Evolutionary conservation across 2,329 filamentous ascomycete genomes (phyloP).

Genomic region (Uncinocarpus reesii): DNA sequence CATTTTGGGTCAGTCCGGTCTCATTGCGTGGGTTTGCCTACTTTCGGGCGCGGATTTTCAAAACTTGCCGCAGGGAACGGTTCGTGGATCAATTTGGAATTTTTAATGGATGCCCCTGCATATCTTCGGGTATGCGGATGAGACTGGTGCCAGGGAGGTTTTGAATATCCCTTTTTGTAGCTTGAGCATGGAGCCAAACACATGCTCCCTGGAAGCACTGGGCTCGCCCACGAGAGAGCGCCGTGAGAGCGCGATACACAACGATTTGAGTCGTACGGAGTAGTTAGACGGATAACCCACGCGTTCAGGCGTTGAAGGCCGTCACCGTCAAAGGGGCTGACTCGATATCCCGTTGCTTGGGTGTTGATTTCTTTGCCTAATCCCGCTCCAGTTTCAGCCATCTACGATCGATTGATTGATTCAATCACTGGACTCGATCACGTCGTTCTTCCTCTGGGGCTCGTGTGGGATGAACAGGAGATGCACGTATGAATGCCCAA

Average conservation of each 20-base stretch:
- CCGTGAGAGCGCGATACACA: too few relatives aligned
- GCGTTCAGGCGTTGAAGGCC: too few relatives aligned
- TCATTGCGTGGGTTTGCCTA: background rate
- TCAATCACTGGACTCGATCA: background rate
- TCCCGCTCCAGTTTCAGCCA: too few relatives aligned
- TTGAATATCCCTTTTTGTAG: background rate
- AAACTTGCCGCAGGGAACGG: constrained; percentile 4
- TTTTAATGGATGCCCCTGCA: constrained; percentile 7
- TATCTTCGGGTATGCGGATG: background rate
- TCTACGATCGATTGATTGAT: background rate
- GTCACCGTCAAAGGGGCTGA: too few relatives aligned
- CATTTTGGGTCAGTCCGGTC: background rate
- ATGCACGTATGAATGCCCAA: constrained; percentile 37
- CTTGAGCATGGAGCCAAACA: too few relatives aligned
- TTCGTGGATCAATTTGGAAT: constrained; percentile 11
- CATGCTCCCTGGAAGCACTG: too few relatives aligned
- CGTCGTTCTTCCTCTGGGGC: constrained; percentile 7
- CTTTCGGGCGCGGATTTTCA: constrained; percentile 8
- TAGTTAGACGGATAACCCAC: too few relatives aligned
- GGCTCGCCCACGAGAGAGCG: too few relatives aligned
- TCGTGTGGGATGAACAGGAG: constrained; percentile 16
- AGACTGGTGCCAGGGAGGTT: background rate
- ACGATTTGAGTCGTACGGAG: too few relatives aligned
- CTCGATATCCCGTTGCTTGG: too few relatives aligned
- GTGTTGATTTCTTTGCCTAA: background rate